phyloP scores from a whole-genome alignment of 1,139 yeast species.

The Blastobotrys arbuscula region DNA sequence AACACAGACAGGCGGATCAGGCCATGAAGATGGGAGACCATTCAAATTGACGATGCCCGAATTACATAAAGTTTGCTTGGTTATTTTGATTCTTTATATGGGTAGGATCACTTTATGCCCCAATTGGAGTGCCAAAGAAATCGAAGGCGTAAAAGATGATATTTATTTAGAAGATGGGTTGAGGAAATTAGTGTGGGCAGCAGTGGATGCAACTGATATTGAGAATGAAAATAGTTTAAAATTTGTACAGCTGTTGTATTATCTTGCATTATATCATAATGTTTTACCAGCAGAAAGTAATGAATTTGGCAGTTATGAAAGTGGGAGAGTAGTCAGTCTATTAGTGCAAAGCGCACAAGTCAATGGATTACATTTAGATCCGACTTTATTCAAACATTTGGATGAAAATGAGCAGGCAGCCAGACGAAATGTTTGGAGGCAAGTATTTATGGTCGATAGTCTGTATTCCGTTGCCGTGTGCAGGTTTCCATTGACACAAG shows the following conservation, averaged over 20 bases:
- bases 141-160: slow-evolving; percentile 4
- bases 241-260: slow-evolving; percentile 18
- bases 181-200: slow-evolving; percentile 5
- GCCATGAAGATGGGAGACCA: not conserved
- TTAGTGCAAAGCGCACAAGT: slow-evolving; percentile 19
- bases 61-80: slow-evolving; percentile 21
- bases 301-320: slow-evolving; percentile 13
- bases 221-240: slow-evolving; percentile 18
- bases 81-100: slow-evolving; percentile 18
- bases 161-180: slow-evolving; percentile 7
- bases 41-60: slow-evolving; percentile 8
- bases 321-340: slow-evolving; percentile 12
- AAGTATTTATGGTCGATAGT: slow-evolving; percentile 20
- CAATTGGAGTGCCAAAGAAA: slow-evolving; percentile 6
- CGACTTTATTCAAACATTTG: slow-evolving; percentile 12
- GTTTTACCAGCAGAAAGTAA: slow-evolving; percentile 17
- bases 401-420: slow-evolving; percentile 11
- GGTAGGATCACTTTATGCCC: slow-evolving; percentile 15
- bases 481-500: slow-evolving; percentile 18
- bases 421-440: slow-evolving; percentile 23
- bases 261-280: slow-evolving; percentile 14
- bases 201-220: slow-evolving; percentile 10
- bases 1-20: not conserved
- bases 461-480: slow-evolving; percentile 16
- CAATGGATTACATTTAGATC: slow-evolving; percentile 24